phyloP scores from a whole-genome alignment of 2,329 filamentous ascomycete species.

The Scorias spongiosa region DNA sequence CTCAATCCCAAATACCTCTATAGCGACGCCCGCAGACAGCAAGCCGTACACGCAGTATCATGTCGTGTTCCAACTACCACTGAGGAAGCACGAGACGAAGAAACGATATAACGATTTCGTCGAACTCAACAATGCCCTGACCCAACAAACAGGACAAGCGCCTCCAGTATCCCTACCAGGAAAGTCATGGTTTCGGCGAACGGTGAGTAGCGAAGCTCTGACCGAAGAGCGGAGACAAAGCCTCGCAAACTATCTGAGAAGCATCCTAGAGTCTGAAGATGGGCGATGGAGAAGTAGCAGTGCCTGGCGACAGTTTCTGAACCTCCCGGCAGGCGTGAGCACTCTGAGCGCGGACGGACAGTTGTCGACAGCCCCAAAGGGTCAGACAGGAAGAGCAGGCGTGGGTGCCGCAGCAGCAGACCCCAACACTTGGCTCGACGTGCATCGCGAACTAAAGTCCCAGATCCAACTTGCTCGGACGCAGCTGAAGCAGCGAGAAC shows the following conservation, averaged over 20 bases:
- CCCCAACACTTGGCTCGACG: slow-evolving; percentile 57
- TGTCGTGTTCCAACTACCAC: slow-evolving; percentile 59
- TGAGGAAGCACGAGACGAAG: slow-evolving; percentile 58
- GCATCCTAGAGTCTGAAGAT: slow-evolving; percentile 59
- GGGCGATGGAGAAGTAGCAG: slow-evolving; percentile 59
- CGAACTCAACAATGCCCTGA: slow-evolving; percentile 48
- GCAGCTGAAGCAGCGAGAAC: slow-evolving; percentile 53
- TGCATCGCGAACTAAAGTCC: slow-evolving; percentile 58
- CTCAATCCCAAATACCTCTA: slow-evolving; percentile 33
- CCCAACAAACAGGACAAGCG: slow-evolving; percentile 41
- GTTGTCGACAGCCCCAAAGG: slow-evolving; percentile 23
- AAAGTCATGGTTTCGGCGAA: slow-evolving; percentile 66
- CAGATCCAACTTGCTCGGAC: slow-evolving; percentile 52
- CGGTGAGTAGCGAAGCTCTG: slow-evolving; percentile 51
- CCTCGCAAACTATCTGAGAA: slow-evolving; percentile 56
- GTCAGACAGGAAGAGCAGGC: slow-evolving; percentile 6
- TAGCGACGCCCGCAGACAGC: slow-evolving; percentile 32
- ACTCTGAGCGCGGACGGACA: slow-evolving; percentile 16
- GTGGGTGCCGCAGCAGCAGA: slow-evolving; percentile 26
- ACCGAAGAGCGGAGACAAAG: slow-evolving; percentile 54
- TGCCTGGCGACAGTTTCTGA: slow-evolving; percentile 59
- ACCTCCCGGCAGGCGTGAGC: slow-evolving; percentile 41
- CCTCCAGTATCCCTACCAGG: slow-evolving; percentile 54
- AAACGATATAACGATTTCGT: slow-evolving; percentile 76
- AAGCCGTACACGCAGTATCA: slow-evolving; percentile 68